Evolutionary conservation across 768 basidiomycete species (phyloP).

Genomic region (Termitomyces sp.): DNA sequence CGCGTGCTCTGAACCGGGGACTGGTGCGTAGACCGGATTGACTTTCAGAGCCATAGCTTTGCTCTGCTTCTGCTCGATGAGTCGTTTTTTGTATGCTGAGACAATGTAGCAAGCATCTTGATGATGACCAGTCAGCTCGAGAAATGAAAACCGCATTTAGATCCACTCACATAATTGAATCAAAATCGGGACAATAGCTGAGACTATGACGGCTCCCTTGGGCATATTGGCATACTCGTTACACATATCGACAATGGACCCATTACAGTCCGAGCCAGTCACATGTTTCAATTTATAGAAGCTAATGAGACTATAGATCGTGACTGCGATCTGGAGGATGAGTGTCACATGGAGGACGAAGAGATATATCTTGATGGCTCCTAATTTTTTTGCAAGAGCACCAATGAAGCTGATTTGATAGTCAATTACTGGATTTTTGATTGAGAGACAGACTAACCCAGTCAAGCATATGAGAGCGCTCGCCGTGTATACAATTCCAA

Average conservation of each 20-base stretch:
- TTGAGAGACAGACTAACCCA: not conserved
- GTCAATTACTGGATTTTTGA: not conserved
- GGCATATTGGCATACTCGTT: not conserved
- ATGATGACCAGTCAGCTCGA: not conserved
- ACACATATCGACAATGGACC: not conserved
- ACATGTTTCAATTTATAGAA: not conserved
- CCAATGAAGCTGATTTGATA: slow-evolving; percentile 32
- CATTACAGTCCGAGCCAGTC: not conserved
- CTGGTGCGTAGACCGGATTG: not conserved
- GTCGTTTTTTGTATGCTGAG: not conserved
- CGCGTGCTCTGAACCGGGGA: not conserved
- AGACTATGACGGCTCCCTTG: not conserved
- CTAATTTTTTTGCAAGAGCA: slow-evolving; percentile 33
- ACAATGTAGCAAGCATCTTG: not conserved
- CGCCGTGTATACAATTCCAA: not conserved
- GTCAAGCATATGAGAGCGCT: not conserved
- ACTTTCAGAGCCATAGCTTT: not conserved
- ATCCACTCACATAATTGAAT: not conserved
- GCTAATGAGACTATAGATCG: not conserved
- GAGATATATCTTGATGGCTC: not conserved
- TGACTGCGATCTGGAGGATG: not conserved
- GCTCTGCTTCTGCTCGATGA: not conserved
- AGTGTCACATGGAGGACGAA: not conserved
- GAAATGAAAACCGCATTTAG: not conserved
- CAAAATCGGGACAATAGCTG: not conserved